Conservation (phyloP, 2,329 filamentous ascomycete genomes). For the Ampelomyces quisqualis region DNA sequence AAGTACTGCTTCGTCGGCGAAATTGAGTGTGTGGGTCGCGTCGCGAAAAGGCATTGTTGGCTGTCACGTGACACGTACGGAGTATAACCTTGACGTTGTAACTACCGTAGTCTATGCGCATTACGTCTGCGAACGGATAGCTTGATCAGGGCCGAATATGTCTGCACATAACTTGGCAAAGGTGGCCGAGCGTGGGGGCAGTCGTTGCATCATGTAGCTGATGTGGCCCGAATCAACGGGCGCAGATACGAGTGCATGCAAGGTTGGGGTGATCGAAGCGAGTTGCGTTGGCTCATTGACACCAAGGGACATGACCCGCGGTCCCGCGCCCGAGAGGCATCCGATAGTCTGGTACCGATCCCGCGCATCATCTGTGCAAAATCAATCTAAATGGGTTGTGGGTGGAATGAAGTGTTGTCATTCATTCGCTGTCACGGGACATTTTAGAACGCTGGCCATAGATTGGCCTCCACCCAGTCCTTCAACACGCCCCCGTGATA, state of each 20-base stretch:
- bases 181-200: too few relatives aligned
- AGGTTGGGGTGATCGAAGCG: slow-evolving; percentile 12
- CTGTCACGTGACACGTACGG: too few relatives aligned
- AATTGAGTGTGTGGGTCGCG: too few relatives aligned
- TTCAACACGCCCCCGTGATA: slow-evolving; percentile 27
- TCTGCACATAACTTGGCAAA: too few relatives aligned
- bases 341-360: slow-evolving; percentile 4
- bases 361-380: neutral
- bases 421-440: slow-evolving; percentile 15
- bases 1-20: too few relatives aligned
- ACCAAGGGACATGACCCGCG: too few relatives aligned
- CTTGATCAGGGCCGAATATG: too few relatives aligned
- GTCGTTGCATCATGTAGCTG: too few relatives aligned
- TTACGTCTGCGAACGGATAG: too few relatives aligned
- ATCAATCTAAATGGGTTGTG: slow-evolving; percentile 1
- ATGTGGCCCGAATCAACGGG: neutral
- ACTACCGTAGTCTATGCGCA: too few relatives aligned
- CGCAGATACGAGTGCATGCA: neutral
- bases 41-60: too few relatives aligned
- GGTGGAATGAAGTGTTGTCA: slow-evolving; percentile 13
- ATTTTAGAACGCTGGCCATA: slow-evolving; percentile 24
- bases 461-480: slow-evolving; percentile 39
- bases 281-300: slow-evolving; percentile 19
- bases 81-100: too few relatives aligned
- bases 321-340: slow-evolving; percentile 5